Base-by-base conservation (phyloP, 208 protist genomes). In the Leishmania amazonensis region DNA sequence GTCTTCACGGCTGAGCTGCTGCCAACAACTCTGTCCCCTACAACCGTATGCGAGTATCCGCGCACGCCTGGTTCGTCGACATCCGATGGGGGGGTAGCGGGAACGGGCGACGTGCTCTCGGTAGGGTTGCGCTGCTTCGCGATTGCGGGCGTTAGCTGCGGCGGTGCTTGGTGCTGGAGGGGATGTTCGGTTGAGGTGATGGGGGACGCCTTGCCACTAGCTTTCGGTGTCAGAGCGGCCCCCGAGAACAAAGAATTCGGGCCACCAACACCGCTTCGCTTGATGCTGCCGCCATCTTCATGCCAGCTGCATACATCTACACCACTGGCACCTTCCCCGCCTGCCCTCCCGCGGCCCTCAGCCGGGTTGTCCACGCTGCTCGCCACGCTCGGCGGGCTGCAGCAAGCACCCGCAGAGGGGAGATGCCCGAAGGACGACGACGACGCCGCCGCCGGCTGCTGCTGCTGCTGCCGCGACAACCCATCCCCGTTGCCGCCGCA, bases 371-470 rank as follows among this genome's bases (percentile, higher is more conserved):
- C 76, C 54, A 81, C 76, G 51, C 58, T 65, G 51, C 40, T 31
- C 47, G 76, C 58, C 70, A 64, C 74, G 81, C 62, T 64, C 62
- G 81, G 62, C 24, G 70, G 75, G 76, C 72, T 81, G 76, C 81
- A 47, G 28, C 70, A 73, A 15, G 19, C 42, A 42, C 53, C 67
- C 13, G 42, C 24, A 45, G 70, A 49, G 13, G 40, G 17, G 9
- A 47, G 7, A 21, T 51, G 70, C 28, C 40, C 40, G 24, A 31
- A 74, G 70, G 70, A 53, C 35, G 47, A 51, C 2, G 35, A 47
- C 28, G 42, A 13, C 49, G 24, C 71, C 47, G 42, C 40, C 21
- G 67, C 2, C 24, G 67, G 42, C 21, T 72, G 67, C 28, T 51
- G 73, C 17, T 76, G 60, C 28, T 51, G 73, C 17, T 47, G 51